phyloP scores from a whole-genome alignment of 257 asterid species.

The Solanum phureja region DNA sequence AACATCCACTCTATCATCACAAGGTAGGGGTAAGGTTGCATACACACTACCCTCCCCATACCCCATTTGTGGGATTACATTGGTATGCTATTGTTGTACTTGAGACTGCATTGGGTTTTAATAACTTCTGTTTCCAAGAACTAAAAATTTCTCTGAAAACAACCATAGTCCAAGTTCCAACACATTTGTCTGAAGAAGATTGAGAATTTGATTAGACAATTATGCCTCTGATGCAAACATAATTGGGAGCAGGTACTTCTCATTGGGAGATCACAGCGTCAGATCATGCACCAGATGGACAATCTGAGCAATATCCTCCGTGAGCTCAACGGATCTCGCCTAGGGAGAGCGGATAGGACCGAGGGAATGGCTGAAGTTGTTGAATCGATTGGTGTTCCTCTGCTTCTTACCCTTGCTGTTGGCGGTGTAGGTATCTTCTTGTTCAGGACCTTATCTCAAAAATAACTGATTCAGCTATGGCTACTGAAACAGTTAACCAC shows the following conservation, averaged over 20 bases:
- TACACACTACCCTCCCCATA: background rate
- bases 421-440: slow-evolving; percentile 59
- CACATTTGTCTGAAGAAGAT: background rate
- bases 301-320: slow-evolving; percentile 57
- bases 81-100: background rate
- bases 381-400: slow-evolving; percentile 39
- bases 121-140: background rate
- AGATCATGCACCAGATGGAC: slow-evolving; percentile 82
- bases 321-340: slow-evolving; percentile 42
- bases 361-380: slow-evolving; percentile 13
- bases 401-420: slow-evolving; percentile 56
- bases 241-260: slow-evolving; percentile 45
- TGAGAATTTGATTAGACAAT: background rate
- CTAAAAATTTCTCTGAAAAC: background rate
- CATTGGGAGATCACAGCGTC: slow-evolving; percentile 73
- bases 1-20: background rate
- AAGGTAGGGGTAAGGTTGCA: background rate
- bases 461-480: slow-evolving; percentile 1
- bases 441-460: slow-evolving; percentile 41
- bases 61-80: background rate
- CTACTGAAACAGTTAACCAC: background rate
- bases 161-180: background rate
- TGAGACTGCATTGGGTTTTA: background rate
- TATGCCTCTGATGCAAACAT: background rate
- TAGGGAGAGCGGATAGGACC: slow-evolving; percentile 24